Evolutionary conservation across 2,329 filamentous ascomycete genomes (phyloP), one percentile per base, ranked within the genome.

Genomic region (Xylaria sp.): DNA sequence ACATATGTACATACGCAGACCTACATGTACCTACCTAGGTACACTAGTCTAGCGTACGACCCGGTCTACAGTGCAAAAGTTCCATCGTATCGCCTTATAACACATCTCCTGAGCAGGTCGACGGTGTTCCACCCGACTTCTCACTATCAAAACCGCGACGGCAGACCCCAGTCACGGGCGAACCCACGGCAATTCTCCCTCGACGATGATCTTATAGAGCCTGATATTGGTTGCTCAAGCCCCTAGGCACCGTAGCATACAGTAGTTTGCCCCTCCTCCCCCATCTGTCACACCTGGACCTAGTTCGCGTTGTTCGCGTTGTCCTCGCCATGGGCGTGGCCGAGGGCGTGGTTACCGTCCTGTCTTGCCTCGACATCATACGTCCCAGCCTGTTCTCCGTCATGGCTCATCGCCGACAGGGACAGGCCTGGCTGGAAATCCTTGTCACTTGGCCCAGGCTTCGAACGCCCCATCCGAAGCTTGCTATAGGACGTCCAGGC

Each of bases 201-300:
- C 70, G 28, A 72, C 66, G 73, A 74, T 76, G 70, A 72, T 74
- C 72, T 75, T 72, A 75, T 76, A 70, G 72, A 72, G 64, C 64
- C 64, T 64, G 71, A 68, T 68, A 71, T 65, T 72, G 70, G 70
- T 62, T 72, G 70, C 73, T 74, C 69, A 69, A 71, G 43, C 71
- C 72, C 58, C 52, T 66, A 52, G 49, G 46, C 46, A 67, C 55
- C 31, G 41, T 51, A 56, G 56, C 51, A 48, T 46, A 62, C 46
- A 65, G 36, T 25, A n/a, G 31, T 41, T 20, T 36, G 33, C 33
- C 33, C 52, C 58, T 41, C 48, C 33, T 25, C 52, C 54, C 49
- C 48, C 70, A 66, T 72, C 71, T 69, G 72, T 74, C 72, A 72
- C 73, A 75, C 65, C 59, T 68, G 23, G 69, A 65, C 65, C 62